Percentiles rank a stretch among this genome's conserved stretches.
phyloP scores from a whole-genome alignment of 805 yeast genomes.

The Teunomyces funiuensis region DNA sequence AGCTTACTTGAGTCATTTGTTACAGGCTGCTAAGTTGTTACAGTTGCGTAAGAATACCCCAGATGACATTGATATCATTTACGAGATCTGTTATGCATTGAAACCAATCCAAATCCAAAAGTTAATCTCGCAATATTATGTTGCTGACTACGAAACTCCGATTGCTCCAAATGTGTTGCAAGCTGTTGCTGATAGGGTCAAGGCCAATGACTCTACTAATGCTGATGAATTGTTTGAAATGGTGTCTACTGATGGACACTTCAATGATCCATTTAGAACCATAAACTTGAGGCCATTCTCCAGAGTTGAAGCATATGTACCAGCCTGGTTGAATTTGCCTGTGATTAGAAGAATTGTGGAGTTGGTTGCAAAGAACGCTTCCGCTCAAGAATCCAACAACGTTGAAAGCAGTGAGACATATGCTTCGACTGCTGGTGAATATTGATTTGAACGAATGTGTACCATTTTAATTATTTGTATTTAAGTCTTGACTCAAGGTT shows the following conservation, averaged over 20 bases:
- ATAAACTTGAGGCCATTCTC: conserved; percentile 76
- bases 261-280: conserved; percentile 79
- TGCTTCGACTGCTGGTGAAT: conserved; percentile 3
- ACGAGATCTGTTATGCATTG: conserved; percentile 91
- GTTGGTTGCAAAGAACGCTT: conserved; percentile 79
- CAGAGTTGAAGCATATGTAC: conserved; percentile 86
- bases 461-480: conserved; percentile 5
- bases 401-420: conserved; percentile 12
- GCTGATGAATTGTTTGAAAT: conserved; percentile 67
- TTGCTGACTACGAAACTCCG: conserved; percentile 94
- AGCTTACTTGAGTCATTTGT: conserved; percentile 76
- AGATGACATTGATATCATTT: conserved; percentile 87
- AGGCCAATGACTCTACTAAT: conserved; percentile 52
- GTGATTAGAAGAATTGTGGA: conserved; percentile 85
- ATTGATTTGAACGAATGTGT: conserved; percentile 5
- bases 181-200: conserved; percentile 78
- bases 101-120: conserved; percentile 96
- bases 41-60: conserved; percentile 88
- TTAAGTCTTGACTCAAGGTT: not conserved
- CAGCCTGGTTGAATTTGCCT: conserved; percentile 91
- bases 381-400: conserved; percentile 53
- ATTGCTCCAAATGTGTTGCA: conserved; percentile 78
- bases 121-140: conserved; percentile 81
- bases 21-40: conserved; percentile 89
- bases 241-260: conserved; percentile 68